Evolutionary conservation across 1,139 yeast species (phyloP), one percentile per base, ranked within the genome.

Genomic region (Magnusiomyces ingens): DNA sequence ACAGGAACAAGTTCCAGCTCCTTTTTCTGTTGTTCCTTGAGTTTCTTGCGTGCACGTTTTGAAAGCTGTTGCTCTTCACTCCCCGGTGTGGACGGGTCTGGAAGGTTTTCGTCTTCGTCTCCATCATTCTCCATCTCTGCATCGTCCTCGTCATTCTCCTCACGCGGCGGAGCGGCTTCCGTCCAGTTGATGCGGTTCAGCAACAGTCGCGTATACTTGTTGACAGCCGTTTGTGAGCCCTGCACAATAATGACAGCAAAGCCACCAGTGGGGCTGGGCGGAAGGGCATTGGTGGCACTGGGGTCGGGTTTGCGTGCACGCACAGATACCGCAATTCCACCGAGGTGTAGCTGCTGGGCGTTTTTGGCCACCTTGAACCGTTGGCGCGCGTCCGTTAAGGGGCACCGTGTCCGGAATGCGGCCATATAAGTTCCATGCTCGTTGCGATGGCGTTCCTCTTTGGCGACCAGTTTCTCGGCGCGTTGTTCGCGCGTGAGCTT

Each of bases 341-440:
- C 73, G 37, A 91, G 69, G 8, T 76, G 79, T 56, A 81, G 67
- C 63, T 90, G 94, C 59, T 81, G 80, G 2, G 96, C 95, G 68
- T 88, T 90, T 56, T 78, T 79, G 61, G 86, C 90, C 19, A 90
- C 75, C 64, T 89, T 89, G 68, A 75, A 89, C 47, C 78, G 71
- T 59, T 87, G 88, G 58, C 82, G 82, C 0, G 86, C 84, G 64
- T 84, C 84, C 0, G 73, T 72, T 22, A 88, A 68, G 42, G 71
- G 68, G 40, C 49, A 55, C 32, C 75, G 71, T 8, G 90, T 72
- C 26, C 74, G 73, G 66, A 82, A 89, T 0, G 86, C 90, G 1
- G 81, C 76, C 21, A 87, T 73, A 60, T 64, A 73, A 37, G 73
- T 69, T 0, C 95, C 95, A 55, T 79, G 79, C 38, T 71, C 69